Percentiles rank a stretch among this genome's conserved stretches.
Evolutionary conservation across 805 yeast genomes (phyloP).

Genomic region (Zygoascus ofunaensis): DNA sequence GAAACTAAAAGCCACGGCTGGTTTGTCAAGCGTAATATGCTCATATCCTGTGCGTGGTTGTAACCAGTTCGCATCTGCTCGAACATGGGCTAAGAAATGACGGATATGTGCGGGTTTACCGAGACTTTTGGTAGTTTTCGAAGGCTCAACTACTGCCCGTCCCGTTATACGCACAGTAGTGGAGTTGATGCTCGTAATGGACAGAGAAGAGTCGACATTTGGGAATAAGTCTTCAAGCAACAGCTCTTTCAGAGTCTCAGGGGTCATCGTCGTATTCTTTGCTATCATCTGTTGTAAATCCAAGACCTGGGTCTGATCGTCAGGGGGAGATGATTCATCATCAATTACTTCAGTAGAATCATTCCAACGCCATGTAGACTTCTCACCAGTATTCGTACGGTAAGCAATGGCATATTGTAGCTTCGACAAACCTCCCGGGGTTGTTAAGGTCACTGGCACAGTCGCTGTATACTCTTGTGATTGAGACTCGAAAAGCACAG

Average conservation of each 20-base stretch:
- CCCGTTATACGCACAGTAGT: neutral
- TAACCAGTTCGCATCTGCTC: constrained; percentile 5
- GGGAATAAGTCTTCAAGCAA: neutral
- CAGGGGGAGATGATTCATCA: too few relatives aligned
- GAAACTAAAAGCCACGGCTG: constrained; percentile 6
- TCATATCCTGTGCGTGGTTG: constrained; percentile 5
- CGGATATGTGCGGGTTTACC: constrained; percentile 5
- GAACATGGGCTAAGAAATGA: constrained; percentile 2
- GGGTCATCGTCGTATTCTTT: too few relatives aligned
- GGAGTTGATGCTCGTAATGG: neutral
- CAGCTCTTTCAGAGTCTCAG: neutral
- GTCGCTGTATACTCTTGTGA: too few relatives aligned
- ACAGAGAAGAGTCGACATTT: neutral
- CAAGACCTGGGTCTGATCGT: too few relatives aligned
- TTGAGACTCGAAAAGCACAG: too few relatives aligned
- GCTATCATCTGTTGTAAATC: too few relatives aligned
- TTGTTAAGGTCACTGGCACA: too few relatives aligned
- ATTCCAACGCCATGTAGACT: too few relatives aligned
- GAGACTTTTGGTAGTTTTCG: neutral
- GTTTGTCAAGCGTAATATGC: neutral
- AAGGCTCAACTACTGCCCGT: neutral
- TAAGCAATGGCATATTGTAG: neutral
- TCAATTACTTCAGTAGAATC: too few relatives aligned
- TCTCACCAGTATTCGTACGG: too few relatives aligned
- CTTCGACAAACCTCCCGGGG: too few relatives aligned